These are phyloP conservation scores for Cryphonectria radicalis DNA, from an alignment of 2,329 filamentous ascomycete species.

Conservation along the genomic window DNA sequence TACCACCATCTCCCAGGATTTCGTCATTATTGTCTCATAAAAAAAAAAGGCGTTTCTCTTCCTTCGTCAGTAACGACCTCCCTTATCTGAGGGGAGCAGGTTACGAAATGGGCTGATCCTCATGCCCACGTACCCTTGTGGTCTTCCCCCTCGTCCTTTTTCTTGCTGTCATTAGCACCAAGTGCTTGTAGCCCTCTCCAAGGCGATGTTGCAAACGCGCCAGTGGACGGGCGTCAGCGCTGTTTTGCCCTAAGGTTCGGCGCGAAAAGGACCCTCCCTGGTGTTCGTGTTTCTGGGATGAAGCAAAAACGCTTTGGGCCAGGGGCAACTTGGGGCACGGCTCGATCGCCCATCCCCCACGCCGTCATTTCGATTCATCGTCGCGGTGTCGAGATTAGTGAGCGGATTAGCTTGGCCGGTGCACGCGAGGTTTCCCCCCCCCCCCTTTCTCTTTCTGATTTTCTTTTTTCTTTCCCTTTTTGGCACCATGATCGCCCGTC, in stretches of 20 bases:
- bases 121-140: background rate
- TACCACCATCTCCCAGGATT: background rate
- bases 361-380: background rate
- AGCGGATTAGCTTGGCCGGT: background rate
- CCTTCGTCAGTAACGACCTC: background rate
- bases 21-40: background rate
- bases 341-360: background rate
- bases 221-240: background rate
- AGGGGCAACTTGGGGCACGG: background rate
- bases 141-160: background rate
- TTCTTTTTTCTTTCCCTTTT: background rate
- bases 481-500: background rate
- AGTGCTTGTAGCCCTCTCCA: background rate
- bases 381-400: background rate
- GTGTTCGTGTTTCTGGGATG: background rate
- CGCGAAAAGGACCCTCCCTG: background rate
- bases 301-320: background rate
- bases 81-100: background rate
- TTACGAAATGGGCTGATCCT: background rate
- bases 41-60: background rate
- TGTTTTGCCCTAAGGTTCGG: constrained; percentile 6
- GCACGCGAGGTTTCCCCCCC: background rate
- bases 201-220: background rate
- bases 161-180: background rate
- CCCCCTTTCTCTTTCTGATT: too few species aligned